These are phyloP conservation scores for Fagopyrum tataricum DNA, from an alignment of 148 eudicot genomes.

Conservation along the genomic window DNA sequence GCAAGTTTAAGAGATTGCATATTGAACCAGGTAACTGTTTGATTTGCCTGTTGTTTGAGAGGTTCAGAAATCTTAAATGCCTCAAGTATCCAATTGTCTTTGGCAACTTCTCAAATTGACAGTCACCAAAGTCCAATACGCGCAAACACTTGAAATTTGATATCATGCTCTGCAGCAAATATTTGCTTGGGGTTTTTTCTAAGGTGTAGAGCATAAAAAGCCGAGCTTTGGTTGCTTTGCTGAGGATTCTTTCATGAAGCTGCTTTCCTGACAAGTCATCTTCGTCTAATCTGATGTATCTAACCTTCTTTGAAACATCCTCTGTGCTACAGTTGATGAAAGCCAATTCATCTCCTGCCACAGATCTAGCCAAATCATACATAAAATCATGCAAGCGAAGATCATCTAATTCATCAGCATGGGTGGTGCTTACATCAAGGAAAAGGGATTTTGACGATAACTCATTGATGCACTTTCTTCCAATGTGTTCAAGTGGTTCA, in stretches of 20 bases:
- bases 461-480: background rate
- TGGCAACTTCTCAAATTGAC: slow-evolving; percentile 8
- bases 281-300: background rate
- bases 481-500: background rate
- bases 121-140: background rate
- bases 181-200: background rate
- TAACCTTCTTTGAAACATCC: background rate
- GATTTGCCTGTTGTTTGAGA: background rate
- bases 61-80: background rate
- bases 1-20: background rate
- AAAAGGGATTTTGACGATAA: slow-evolving; percentile 6
- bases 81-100: background rate
- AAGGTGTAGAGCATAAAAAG: background rate
- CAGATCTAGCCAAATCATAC: slow-evolving; percentile 3
- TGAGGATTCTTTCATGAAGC: background rate
- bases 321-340: background rate
- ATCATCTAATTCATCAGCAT: background rate
- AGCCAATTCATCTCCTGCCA: background rate
- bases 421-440: background rate
- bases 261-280: background rate
- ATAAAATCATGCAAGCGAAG: background rate
- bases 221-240: slow-evolving; percentile 4
- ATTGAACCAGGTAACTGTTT: background rate
- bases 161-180: background rate
- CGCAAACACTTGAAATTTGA: background rate